These are phyloP conservation scores for Inonotus obliquus DNA, from an alignment of 1,284 basidiomycete genomes.

Conservation along the genomic window DNA sequence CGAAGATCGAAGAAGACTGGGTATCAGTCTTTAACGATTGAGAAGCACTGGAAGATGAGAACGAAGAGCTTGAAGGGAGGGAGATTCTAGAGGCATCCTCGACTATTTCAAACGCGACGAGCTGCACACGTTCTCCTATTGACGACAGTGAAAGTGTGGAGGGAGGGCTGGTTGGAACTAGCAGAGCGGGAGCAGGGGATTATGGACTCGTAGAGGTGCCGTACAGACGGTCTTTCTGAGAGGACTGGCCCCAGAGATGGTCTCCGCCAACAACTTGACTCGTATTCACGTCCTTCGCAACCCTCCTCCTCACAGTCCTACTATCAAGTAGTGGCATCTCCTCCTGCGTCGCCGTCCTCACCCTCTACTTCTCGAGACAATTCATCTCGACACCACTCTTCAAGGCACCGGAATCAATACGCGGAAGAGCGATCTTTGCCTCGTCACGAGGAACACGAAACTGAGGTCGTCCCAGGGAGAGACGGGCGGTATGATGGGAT, in stretches of 20 bases:
- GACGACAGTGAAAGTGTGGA: neutral
- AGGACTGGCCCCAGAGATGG: neutral
- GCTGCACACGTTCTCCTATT: neutral
- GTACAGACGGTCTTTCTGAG: neutral
- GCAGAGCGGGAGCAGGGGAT: neutral
- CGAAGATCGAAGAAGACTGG: neutral
- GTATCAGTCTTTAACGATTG: neutral
- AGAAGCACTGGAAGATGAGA: constrained; percentile 14
- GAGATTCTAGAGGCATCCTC: neutral
- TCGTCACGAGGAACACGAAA: neutral
- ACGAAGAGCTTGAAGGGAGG: neutral
- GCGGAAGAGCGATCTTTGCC: neutral
- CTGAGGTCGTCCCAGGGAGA: neutral
- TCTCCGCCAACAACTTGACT: neutral
- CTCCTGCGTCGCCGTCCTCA: neutral
- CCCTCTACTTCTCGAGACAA: neutral
- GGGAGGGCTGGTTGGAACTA: neutral
- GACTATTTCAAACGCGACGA: neutral
- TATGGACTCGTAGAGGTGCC: neutral
- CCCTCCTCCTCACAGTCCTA: neutral
- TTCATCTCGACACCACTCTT: neutral
- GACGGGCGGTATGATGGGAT: neutral
- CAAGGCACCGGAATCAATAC: neutral
- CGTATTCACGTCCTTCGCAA: neutral
- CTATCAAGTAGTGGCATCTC: neutral